Evolutionary conservation across 192 early-diverging fungal genomes (phyloP), one percentile per base, ranked within the genome.

Genomic region (Hyaloraphidium curvatum): DNA sequence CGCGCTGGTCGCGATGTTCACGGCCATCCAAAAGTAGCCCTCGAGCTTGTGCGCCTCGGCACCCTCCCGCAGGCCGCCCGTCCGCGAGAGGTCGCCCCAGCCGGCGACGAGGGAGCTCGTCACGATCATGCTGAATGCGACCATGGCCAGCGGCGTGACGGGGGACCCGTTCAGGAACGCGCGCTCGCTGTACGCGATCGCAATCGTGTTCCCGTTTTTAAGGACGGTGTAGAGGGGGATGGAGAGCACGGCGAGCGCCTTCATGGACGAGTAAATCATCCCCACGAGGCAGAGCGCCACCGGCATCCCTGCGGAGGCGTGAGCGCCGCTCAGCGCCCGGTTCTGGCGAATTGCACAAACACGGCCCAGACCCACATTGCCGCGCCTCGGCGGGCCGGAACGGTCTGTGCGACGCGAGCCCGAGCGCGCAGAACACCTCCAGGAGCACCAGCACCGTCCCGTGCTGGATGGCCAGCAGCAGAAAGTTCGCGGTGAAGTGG

Each of bases 201-300:
- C 65, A 61, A 97, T 92, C 59, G 95, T 97, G 33, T 91, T 97
- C 58, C 93, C 61, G 71, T 97, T 97, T 69, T 97, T 97, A 71
- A 95, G 95, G 55, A 97, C 82, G 26, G 94, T 97, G 60, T 92
- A 95, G 29, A 97, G 69, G 13, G 94, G 86, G 33, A 37, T n/a
- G 50, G 82, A 75, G 31, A 97, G 74, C 64, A 77, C 91, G 61
- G 91, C 85, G 2, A 97, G 64, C 33, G 87, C 82, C 64, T 93
- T 93, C 41, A 84, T 84, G 43, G 90, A 91, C 13, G 91, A 92
- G 69, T 95, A 95, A 53, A 97, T 84, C 94, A 97, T 97, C 30
- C 78, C 72, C 2, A 89, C 87, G 30, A 93, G 75, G 39, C 80
- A 71, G 54, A 77, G 56, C 3, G 89, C 80, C 59, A 97, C 87